Evolutionary conservation across 768 basidiomycete species (phyloP).

Genomic region (Russula compacta): DNA sequence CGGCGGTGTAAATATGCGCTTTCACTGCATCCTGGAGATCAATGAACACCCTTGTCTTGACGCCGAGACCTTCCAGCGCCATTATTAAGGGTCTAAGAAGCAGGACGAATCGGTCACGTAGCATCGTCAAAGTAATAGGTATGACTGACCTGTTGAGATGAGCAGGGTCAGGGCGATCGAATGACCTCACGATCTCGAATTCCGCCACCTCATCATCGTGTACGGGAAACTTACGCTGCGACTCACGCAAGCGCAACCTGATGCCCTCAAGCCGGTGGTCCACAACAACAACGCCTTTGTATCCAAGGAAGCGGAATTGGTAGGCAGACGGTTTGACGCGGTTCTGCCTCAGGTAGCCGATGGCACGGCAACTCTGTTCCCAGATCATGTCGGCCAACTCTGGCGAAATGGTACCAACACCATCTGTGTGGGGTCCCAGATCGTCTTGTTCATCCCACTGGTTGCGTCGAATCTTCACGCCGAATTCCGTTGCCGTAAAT

Average conservation of each 20-base stretch:
- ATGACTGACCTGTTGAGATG: conserved; percentile 35
- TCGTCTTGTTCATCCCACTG: conserved; percentile 62
- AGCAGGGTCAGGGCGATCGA: conserved; percentile 47
- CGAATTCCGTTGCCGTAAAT: conserved; percentile 72
- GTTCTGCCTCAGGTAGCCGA: background rate
- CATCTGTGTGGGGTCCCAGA: conserved; percentile 61
- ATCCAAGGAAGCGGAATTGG: conserved; percentile 23
- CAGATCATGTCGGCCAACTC: conserved; percentile 53
- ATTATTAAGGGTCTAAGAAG: background rate
- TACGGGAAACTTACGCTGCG: conserved; percentile 69
- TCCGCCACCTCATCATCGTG: conserved; percentile 37
- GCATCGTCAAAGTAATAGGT: background rate
- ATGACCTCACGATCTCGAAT: conserved; percentile 64
- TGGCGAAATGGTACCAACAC: conserved; percentile 67
- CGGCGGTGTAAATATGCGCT: background rate
- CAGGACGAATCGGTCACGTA: background rate
- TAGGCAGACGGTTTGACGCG: background rate
- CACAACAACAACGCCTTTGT: background rate
- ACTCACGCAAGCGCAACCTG: conserved; percentile 23
- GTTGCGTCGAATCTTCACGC: conserved; percentile 43
- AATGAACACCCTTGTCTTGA: background rate
- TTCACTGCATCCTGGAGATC: background rate
- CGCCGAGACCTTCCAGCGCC: background rate
- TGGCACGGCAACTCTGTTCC: conserved; percentile 38
- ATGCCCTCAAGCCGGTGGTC: background rate